Conservation (phyloP, 108 stramenopile species). For the Skeletonema marinoi region DNA sequence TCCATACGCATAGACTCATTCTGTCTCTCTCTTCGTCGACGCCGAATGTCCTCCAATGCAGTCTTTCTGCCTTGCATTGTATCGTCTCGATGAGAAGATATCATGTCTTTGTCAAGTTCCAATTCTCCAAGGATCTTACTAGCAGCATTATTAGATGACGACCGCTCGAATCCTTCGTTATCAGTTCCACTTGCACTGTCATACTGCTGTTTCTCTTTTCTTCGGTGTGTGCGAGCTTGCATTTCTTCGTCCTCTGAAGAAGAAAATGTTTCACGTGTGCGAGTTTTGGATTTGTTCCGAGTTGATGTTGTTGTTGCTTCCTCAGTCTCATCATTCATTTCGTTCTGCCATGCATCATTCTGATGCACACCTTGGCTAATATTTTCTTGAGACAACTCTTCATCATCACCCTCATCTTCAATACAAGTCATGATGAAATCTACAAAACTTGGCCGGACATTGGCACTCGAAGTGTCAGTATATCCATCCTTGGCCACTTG, state of each 20-base stretch:
- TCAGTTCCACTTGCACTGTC: conserved; percentile 7
- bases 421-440: conserved; percentile 71
- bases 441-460: conserved; percentile 59
- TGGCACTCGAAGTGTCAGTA: conserved; percentile 21
- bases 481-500: conserved; percentile 45
- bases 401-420: conserved; percentile 54
- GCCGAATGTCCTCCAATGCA: conserved; percentile 46
- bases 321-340: conserved; percentile 14
- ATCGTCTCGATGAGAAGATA: conserved; percentile 15
- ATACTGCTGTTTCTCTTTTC: not conserved
- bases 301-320: not conserved
- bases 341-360: conserved; percentile 4
- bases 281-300: not conserved
- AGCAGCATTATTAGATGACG: conserved; percentile 4
- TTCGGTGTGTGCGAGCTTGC: not conserved
- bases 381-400: conserved; percentile 10
- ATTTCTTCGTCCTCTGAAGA: not conserved
- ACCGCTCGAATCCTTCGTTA: not conserved
- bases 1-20: conserved; percentile 9
- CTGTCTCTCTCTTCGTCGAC: conserved; percentile 18
- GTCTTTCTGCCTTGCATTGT: conserved; percentile 16
- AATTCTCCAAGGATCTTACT: conserved; percentile 38
- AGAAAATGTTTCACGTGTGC: conserved; percentile 1
- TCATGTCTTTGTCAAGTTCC: conserved; percentile 37
- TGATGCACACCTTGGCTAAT: not conserved